These are phyloP conservation scores for Lipomyces kockii DNA, from an alignment of 805 yeast genomes.

Conservation along the genomic window DNA sequence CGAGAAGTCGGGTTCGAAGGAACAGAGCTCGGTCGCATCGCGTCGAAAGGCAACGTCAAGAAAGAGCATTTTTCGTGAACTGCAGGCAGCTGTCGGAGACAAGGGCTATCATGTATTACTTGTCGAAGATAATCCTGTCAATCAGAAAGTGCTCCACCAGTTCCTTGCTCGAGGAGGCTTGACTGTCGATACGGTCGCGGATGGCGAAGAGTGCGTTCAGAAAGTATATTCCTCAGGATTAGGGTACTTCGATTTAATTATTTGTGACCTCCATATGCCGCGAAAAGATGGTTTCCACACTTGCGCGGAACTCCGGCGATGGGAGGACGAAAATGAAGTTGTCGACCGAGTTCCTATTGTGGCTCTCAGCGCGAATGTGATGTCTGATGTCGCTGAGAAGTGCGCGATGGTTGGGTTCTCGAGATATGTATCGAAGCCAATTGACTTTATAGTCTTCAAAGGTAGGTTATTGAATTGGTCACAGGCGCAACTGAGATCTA, in stretches of 20 bases:
- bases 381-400: constrained; percentile 44
- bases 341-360: constrained; percentile 41
- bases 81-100: constrained; percentile 29
- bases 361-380: constrained; percentile 46
- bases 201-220: constrained; percentile 44
- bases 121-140: constrained; percentile 90
- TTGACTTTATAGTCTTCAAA: constrained; percentile 41
- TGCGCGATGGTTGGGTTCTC: constrained; percentile 43
- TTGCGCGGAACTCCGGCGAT: constrained; percentile 43
- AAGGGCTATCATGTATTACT: constrained; percentile 57
- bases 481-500: background rate
- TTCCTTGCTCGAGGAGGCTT: constrained; percentile 43
- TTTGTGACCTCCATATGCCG: constrained; percentile 47
- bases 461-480: constrained; percentile 25
- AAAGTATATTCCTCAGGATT: constrained; percentile 35
- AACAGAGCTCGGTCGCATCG: background rate
- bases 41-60: constrained; percentile 10
- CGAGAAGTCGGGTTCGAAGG: background rate
- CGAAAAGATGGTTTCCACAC: constrained; percentile 45
- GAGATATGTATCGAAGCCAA: constrained; percentile 45
- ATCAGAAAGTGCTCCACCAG: constrained; percentile 79
- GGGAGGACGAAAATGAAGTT: constrained; percentile 39
- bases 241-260: constrained; percentile 40
- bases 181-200: constrained; percentile 42
- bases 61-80: constrained; percentile 37